phyloP scores from a whole-genome alignment of 129 eudicot genomes.

The Apium graveolens region DNA sequence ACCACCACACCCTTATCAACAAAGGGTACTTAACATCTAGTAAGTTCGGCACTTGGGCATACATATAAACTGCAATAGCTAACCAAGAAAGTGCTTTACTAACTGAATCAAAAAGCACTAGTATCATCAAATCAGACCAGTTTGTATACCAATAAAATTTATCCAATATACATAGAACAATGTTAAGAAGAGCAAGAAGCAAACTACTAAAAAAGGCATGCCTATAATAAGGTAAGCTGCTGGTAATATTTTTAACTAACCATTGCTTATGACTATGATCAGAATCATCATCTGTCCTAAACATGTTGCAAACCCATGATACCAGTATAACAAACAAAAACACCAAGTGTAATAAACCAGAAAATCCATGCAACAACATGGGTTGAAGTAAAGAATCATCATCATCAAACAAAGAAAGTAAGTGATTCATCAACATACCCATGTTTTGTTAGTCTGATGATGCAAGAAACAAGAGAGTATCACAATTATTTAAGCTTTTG shows the following conservation, averaged over 20 bases:
- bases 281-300: neutral
- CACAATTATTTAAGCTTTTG: neutral
- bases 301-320: constrained; percentile 24
- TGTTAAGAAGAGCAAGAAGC: constrained; percentile 32
- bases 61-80: constrained; percentile 37
- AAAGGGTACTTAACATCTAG: constrained; percentile 33
- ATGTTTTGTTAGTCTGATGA: neutral
- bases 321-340: constrained; percentile 6
- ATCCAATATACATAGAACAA: constrained; percentile 43
- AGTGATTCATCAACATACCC: neutral
- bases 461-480: neutral
- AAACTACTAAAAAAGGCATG: constrained; percentile 33
- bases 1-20: constrained; percentile 69
- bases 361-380: constrained; percentile 12
- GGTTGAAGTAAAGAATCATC: constrained; percentile 8
- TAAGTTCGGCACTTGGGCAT: constrained; percentile 19
- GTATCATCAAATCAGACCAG: constrained; percentile 67
- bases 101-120: constrained; percentile 39
- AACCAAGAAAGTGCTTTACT: constrained; percentile 49
- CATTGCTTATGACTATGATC: constrained; percentile 21
- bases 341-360: constrained; percentile 13
- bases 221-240: constrained; percentile 28
- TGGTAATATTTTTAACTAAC: constrained; percentile 1
- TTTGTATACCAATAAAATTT: constrained; percentile 53
- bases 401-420: constrained; percentile 5